Conservation (phyloP, 2,329 filamentous ascomycete genomes). For the Ophiostoma quercus region DNA sequence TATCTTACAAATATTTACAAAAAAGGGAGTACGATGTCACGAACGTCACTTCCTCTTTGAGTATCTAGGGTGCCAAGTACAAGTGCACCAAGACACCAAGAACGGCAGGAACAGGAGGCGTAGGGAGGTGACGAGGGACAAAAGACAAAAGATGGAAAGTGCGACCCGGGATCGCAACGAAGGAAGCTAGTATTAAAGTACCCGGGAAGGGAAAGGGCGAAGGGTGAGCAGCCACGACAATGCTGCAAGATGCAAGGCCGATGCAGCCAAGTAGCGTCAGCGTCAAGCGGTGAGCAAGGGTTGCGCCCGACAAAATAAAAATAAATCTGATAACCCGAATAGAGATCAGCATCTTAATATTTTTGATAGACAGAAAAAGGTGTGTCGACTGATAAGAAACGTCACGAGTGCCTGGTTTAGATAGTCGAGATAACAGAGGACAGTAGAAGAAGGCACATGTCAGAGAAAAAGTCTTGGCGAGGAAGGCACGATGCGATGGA, state of each 20-base stretch:
- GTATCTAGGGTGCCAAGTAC: not conserved
- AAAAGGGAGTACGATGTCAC: conserved; percentile 3
- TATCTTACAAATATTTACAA: not conserved
- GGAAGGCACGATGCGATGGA: not conserved
- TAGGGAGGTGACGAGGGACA: not conserved
- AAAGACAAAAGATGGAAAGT: not conserved
- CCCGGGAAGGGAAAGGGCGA: not conserved
- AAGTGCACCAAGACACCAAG: conserved; percentile 2
- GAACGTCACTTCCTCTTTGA: not conserved
- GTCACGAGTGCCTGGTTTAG: conserved; percentile 1
- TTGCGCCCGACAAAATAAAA: not conserved
- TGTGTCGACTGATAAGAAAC: conserved; percentile 3
- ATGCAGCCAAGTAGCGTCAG: conserved; percentile 10
- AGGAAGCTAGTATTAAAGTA: not conserved
- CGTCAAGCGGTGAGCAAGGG: conserved; percentile 1
- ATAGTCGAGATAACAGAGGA: not conserved
- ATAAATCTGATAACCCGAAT: not conserved
- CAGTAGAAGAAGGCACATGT: not conserved
- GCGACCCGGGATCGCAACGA: not conserved
- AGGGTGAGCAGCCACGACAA: conserved; percentile 6
- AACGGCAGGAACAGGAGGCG: conserved; percentile 3
- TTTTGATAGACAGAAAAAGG: not conserved
- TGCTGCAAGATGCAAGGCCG: not conserved
- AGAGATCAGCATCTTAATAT: not conserved
- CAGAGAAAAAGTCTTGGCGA: not conserved